Percentiles rank a stretch among this genome's conserved stretches.
Conservation (phyloP, 805 yeast species). For the Saturnispora saitoi region DNA sequence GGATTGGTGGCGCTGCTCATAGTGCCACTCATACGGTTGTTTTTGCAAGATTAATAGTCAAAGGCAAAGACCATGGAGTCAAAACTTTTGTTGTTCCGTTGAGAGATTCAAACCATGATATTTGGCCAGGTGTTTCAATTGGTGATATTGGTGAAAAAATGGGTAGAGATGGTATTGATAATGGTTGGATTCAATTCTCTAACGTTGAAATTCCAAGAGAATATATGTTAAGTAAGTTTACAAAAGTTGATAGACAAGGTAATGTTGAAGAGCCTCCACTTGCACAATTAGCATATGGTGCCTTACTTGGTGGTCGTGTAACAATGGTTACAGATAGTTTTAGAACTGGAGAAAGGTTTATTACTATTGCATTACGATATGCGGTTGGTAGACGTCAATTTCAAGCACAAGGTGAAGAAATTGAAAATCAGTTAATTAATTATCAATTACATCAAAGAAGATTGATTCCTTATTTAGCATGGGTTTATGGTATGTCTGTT, state of each 20-base stretch:
- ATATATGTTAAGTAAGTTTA: constrained; percentile 74
- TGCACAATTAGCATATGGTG: constrained; percentile 83
- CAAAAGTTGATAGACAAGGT: constrained; percentile 60
- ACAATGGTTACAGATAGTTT: constrained; percentile 82
- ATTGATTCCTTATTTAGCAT: constrained; percentile 74
- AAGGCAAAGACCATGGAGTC: constrained; percentile 85
- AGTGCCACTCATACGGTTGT: constrained; percentile 83
- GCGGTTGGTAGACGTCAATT: constrained; percentile 89
- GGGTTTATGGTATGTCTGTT: constrained; percentile 66
- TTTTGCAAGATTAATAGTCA: constrained; percentile 74
- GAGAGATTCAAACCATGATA: constrained; percentile 63
- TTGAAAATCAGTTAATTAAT: constrained; percentile 68
- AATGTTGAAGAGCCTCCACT: constrained; percentile 71
- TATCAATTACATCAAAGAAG: constrained; percentile 87
- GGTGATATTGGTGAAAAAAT: constrained; percentile 94
- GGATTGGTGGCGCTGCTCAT: constrained; percentile 98
- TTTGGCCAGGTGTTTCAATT: constrained; percentile 70
- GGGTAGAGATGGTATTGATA: constrained; percentile 95
- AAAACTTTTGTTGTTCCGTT: constrained; percentile 88
- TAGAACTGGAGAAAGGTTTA: constrained; percentile 68
- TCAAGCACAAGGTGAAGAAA: constrained; percentile 36
- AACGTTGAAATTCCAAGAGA: constrained; percentile 77
- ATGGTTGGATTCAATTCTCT: constrained; percentile 93
- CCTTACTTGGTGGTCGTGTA: constrained; percentile 82
- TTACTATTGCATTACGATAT: constrained; percentile 80